These are phyloP conservation scores for Pseudogymnoascus destructans DNA, from an alignment of 2,329 filamentous ascomycete genomes.

Conservation along the genomic window DNA sequence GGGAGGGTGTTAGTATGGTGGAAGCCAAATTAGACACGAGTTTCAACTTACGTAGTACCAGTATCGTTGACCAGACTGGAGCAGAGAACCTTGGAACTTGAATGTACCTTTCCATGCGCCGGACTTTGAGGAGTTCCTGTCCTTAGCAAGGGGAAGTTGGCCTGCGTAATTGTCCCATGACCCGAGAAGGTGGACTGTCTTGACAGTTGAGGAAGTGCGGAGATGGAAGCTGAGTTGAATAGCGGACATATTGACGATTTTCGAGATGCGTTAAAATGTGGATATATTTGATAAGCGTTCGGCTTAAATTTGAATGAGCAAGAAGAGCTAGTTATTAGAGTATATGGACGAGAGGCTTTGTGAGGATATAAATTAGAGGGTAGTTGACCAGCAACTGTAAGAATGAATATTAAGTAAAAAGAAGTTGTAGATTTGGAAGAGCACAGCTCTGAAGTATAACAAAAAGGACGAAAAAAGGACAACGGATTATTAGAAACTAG, in stretches of 20 bases:
- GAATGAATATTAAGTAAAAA: conserved; percentile 23
- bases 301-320: conserved; percentile 28
- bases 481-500: conserved; percentile 31
- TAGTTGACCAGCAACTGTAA: conserved; percentile 40
- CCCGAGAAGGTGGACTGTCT: conserved; percentile 92
- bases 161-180: conserved; percentile 97
- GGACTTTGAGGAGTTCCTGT: conserved; percentile 67
- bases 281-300: conserved; percentile 26
- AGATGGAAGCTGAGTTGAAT: conserved; percentile 93
- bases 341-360: conserved; percentile 31
- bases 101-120: conserved; percentile 94
- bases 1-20: not conserved
- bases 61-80: conserved; percentile 84
- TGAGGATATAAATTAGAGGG: conserved; percentile 39
- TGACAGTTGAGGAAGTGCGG: conserved; percentile 89
- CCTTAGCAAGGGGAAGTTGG: conserved; percentile 88
- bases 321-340: conserved; percentile 26
- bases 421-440: conserved; percentile 32
- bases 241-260: conserved; percentile 54
- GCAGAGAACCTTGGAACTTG: conserved; percentile 77
- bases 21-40: not conserved
- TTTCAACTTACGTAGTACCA: conserved; percentile 72
- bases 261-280: conserved; percentile 21
- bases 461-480: conserved; percentile 37
- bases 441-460: conserved; percentile 40